Percentiles rank a stretch among this genome's conserved stretches.
phyloP scores from a whole-genome alignment of 2,329 filamentous ascomycete species.

The Raffaelea ambrosiae region DNA sequence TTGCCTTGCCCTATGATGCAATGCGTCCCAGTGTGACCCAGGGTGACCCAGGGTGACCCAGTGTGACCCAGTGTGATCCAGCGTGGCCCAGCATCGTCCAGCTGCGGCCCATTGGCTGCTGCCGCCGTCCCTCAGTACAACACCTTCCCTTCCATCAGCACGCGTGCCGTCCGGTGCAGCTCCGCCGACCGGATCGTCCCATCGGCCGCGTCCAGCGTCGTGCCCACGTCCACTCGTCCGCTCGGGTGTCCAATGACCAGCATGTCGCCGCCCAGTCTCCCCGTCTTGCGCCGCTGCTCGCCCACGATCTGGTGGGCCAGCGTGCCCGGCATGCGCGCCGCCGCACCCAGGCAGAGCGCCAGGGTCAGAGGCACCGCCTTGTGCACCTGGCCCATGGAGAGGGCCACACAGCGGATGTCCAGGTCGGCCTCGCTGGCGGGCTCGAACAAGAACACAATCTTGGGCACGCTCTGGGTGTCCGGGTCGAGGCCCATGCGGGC shows the following conservation, averaged over 20 bases:
- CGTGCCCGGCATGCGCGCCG: conserved; percentile 30
- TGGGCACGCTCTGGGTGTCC: conserved; percentile 29
- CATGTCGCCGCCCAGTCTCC: conserved; percentile 4
- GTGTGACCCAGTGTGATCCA: too few relatives aligned
- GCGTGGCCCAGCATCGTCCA: too few relatives aligned
- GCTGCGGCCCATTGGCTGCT: too few relatives aligned
- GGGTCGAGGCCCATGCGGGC: conserved; percentile 30
- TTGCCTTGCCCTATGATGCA: too few relatives aligned
- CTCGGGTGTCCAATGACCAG: conserved; percentile 38
- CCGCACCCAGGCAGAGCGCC: conserved; percentile 30
- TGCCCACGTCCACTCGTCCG: conserved; percentile 36
- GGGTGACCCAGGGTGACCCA: too few relatives aligned
- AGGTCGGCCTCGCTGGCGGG: conserved; percentile 12
- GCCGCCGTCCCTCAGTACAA: conserved; percentile 28
- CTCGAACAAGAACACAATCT: conserved; percentile 33
- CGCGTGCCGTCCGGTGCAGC: conserved; percentile 36
- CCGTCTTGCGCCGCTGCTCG: neutral
- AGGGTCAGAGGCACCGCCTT: conserved; percentile 33
- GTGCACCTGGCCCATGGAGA: conserved; percentile 37
- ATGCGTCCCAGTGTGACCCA: too few relatives aligned
- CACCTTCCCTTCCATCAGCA: conserved; percentile 41
- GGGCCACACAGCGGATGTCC: conserved; percentile 35
- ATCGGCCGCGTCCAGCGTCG: conserved; percentile 21
- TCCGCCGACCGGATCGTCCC: conserved; percentile 34
- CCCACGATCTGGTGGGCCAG: conserved; percentile 25